Conservation (phyloP, 129 eudicot species). For the Helichrysum umbraculigerum region DNA sequence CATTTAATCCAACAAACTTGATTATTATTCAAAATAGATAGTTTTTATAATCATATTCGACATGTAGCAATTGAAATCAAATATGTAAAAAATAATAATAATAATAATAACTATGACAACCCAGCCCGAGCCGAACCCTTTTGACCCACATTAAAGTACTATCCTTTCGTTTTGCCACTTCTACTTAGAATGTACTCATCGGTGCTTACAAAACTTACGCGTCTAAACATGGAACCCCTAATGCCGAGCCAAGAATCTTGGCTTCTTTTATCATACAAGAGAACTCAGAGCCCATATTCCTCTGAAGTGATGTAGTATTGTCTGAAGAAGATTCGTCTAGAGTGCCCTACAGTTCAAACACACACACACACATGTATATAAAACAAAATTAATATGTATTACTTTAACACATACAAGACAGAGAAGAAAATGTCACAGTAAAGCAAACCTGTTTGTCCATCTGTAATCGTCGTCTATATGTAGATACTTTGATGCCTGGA, state of each 20-base stretch:
- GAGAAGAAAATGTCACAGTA: slow-evolving; percentile 1
- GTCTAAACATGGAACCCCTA: slow-evolving; percentile 91
- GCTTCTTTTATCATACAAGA: slow-evolving; percentile 96
- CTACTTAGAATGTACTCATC: not conserved
- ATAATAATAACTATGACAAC: not conserved
- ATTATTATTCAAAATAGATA: not conserved
- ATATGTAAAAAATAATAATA: no score
- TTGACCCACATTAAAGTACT: not conserved
- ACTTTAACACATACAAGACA: not conserved
- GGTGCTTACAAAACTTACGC: slow-evolving; percentile 48
- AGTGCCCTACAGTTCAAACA: slow-evolving; percentile 43
- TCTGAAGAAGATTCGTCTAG: slow-evolving; percentile 43
- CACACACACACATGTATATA: not conserved
- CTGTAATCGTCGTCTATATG: slow-evolving; percentile 79
- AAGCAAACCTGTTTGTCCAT: slow-evolving; percentile 45
- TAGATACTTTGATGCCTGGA: slow-evolving; percentile 82
- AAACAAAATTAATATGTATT: not conserved
- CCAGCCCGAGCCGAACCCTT: not conserved
- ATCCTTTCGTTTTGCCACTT: not conserved
- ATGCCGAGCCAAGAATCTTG: slow-evolving; percentile 61
- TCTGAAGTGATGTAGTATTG: slow-evolving; percentile 50
- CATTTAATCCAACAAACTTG: not conserved
- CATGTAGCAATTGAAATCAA: not conserved
- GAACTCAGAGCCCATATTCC: slow-evolving; percentile 96
- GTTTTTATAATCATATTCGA: not conserved